Evolutionary conservation across 305 asterid genomes (phyloP), one percentile per base, ranked within the genome.

Genomic region (Fraxinus floribunda): DNA sequence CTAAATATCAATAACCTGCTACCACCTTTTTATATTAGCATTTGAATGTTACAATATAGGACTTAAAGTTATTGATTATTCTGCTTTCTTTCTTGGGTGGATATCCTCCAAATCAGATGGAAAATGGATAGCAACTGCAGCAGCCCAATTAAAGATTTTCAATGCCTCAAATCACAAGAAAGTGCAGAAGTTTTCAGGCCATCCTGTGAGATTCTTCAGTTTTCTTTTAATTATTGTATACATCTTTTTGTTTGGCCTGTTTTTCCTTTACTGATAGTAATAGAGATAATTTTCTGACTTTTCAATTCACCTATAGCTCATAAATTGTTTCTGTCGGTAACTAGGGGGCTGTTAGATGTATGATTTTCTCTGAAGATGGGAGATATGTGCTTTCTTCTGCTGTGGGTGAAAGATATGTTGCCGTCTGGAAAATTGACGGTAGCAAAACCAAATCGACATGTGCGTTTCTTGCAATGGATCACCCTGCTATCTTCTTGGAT

Each of bases 131-230:
- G 97, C 97, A 76, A 86, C 98, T 77, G 98, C 97, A 4, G 91
- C 94, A 7, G 92, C 92, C 85, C 93, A 92, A 80, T 68, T 96
- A 85, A 96, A 92, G 91, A 88, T 96, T 79, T 86, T 92, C 90
- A 89, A 89, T 81, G 88, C 87, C 62, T 77, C 87, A 64, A 91
- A 89, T 78, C 91, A 88, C 82, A 92, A 91, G 91, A 94, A 90
- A 87, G 82, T 96, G 83, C 98, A 93, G 81, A 96, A 90, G 84
- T 96, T 94, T 87, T 91, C 97, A 24, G 97, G 99, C 84, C 98
- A 94, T 86, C 98, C 99, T 24, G 99, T 95, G 87, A 93, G 99
- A 78, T 83, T 86, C 26, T 46, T 80, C 46, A 52, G 36, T 78
- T 78, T n/a, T 39, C 77, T 85, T 82, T 64, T 20, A 60, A 79